Percentiles rank a stretch among this genome's conserved stretches.
Conservation (phyloP, 2,329 filamentous ascomycete genomes). For the Aspergillus uvarum region DNA sequence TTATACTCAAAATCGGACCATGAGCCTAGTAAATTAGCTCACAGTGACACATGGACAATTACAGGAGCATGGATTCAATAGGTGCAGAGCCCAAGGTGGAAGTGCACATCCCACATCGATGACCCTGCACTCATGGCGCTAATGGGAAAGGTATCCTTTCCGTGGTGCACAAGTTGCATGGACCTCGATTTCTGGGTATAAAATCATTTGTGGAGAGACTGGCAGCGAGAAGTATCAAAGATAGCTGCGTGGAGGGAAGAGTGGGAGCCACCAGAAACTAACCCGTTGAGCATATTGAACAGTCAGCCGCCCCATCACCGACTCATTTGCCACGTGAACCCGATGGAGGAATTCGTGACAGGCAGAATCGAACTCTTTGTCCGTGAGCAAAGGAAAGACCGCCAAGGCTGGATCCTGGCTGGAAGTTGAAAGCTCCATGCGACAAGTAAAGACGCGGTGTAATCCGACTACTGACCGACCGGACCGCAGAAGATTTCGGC, state of each 20-base stretch:
- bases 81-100: not conserved
- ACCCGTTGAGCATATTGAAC: constrained; percentile 25
- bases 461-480: constrained; percentile 13
- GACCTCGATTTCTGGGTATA: too few relatives aligned
- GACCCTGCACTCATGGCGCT: not conserved
- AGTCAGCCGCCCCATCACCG: constrained; percentile 53
- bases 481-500: constrained; percentile 13
- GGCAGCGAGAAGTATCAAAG: too few relatives aligned
- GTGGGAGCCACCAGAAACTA: not conserved
- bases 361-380: constrained; percentile 63
- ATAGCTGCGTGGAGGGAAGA: too few relatives aligned
- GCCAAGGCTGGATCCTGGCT: constrained; percentile 19
- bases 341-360: constrained; percentile 58
- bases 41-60: not conserved
- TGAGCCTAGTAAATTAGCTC: constrained; percentile 25
- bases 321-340: constrained; percentile 54
- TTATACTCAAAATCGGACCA: constrained; percentile 31
- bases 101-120: not conserved
- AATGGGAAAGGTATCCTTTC: constrained; percentile 4
- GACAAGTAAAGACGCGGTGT: constrained; percentile 21
- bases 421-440: constrained; percentile 14
- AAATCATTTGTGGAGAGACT: too few relatives aligned
- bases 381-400: constrained; percentile 60
- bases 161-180: not conserved
- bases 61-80: constrained; percentile 2